Evolutionary conservation across 805 yeast species (phyloP).

Genomic region (Metschnikowia matae): DNA sequence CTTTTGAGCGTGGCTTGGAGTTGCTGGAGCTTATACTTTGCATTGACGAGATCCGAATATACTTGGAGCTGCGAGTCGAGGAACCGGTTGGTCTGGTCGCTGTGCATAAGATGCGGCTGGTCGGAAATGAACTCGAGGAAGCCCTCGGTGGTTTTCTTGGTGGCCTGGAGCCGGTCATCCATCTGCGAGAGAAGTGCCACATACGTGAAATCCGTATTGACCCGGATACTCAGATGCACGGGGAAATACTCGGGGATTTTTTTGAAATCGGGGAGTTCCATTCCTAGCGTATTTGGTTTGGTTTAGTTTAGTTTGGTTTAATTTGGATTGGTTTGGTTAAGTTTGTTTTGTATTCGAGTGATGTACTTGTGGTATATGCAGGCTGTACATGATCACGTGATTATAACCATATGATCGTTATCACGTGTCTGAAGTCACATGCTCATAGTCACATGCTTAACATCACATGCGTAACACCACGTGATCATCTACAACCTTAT

Average conservation of each 20-base stretch:
- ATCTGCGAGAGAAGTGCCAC: slow-evolving; percentile 9
- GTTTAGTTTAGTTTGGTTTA: no score
- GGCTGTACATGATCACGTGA: no score
- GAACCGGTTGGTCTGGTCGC: slow-evolving; percentile 5
- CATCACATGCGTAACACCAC: no score
- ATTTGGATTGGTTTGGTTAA: no score
- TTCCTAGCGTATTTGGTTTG: not conserved
- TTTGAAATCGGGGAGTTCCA: slow-evolving; percentile 13
- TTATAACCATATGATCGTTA: no score
- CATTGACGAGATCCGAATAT: slow-evolving; percentile 7
- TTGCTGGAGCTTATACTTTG: slow-evolving; percentile 11
- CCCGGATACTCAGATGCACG: slow-evolving; percentile 12
- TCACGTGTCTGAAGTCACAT: no score
- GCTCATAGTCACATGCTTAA: no score
- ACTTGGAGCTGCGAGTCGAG: slow-evolving; percentile 9
- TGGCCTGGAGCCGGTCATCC: slow-evolving; percentile 10
- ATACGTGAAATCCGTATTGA: slow-evolving; percentile 13
- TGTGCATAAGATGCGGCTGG: slow-evolving; percentile 11
- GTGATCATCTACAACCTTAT: no score
- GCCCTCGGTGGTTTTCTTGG: slow-evolving; percentile 8
- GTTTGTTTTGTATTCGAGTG: no score
- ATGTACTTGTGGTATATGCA: no score
- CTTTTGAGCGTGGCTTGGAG: slow-evolving; percentile 10
- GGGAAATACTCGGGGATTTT: slow-evolving; percentile 16
- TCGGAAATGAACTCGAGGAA: slow-evolving; percentile 9